Evolutionary conservation across 2,329 filamentous ascomycete species (phyloP).

Genomic region (Alternaria sp.): DNA sequence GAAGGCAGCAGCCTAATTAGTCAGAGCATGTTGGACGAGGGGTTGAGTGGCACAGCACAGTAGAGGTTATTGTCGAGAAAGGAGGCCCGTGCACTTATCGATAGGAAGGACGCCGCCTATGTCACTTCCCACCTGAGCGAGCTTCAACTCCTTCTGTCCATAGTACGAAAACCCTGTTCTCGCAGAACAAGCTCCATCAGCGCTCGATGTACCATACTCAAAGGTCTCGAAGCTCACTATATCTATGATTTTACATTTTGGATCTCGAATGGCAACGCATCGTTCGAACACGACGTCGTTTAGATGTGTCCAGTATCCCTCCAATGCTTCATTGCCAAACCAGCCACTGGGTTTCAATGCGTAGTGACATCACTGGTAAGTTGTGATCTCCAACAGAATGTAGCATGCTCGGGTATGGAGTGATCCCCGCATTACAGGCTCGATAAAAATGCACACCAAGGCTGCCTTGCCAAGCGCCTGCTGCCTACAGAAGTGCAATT

Average conservation of each 20-base stretch:
- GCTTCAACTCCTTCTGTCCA: not conserved
- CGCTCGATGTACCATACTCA: not conserved
- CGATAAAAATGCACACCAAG: not conserved
- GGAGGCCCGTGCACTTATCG: constrained; percentile 1
- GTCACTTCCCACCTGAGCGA: not conserved
- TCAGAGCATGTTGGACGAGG: not conserved
- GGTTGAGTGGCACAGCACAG: not conserved
- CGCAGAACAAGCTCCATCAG: not conserved
- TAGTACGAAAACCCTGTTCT: not conserved
- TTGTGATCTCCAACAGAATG: too few species aligned
- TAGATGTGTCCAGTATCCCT: not conserved
- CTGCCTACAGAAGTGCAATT: constrained; percentile 2
- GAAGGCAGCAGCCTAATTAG: not conserved
- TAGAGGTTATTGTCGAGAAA: not conserved
- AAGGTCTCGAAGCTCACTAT: not conserved
- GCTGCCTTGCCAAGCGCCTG: constrained; percentile 6
- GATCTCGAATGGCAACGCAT: not conserved
- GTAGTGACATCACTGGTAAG: not conserved
- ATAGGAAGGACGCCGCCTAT: not conserved
- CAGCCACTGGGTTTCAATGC: not conserved
- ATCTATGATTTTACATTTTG: not conserved
- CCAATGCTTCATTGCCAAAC: not conserved
- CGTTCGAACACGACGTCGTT: not conserved
- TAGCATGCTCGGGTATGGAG: too few species aligned
- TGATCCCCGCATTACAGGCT: not conserved